These are phyloP conservation scores for Hygrophila difformis DNA, from an alignment of 257 asterid genomes.

Conservation along the genomic window DNA sequence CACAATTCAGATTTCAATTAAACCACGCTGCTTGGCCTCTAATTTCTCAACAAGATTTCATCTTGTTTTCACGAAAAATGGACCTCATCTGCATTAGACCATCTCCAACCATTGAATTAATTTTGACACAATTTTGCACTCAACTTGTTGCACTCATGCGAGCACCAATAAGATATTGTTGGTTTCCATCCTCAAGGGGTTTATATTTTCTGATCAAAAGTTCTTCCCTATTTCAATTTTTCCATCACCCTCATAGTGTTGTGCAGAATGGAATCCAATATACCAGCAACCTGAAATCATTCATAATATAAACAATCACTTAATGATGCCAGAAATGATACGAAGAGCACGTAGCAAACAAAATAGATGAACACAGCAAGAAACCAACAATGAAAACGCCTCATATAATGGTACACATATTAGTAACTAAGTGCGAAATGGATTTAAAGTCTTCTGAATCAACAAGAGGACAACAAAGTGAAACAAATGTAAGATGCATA, in stretches of 20 bases:
- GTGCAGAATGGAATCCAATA: constrained; percentile 73
- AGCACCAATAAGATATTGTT: too few relatives aligned
- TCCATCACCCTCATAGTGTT: constrained; percentile 54
- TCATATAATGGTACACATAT: constrained; percentile 82
- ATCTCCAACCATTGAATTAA: too few relatives aligned
- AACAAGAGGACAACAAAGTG: not conserved
- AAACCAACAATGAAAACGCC: constrained; percentile 83
- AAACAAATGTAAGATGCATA: not conserved
- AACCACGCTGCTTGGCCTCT: too few relatives aligned
- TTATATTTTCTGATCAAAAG: constrained; percentile 40
- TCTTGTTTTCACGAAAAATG: too few relatives aligned
- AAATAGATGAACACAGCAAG: not conserved
- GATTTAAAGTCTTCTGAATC: constrained; percentile 69
- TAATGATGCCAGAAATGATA: not conserved
- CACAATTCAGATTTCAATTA: too few relatives aligned
- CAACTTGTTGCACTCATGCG: too few relatives aligned
- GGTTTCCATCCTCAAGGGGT: too few relatives aligned
- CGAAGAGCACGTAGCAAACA: not conserved
- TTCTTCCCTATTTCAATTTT: constrained; percentile 83
- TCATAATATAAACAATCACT: too few relatives aligned
- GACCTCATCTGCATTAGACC: too few relatives aligned
- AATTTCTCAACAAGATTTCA: too few relatives aligned
- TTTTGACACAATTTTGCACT: too few relatives aligned
- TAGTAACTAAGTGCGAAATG: constrained; percentile 74
- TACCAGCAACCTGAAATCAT: constrained; percentile 81